A percentile compares a stretch with the other conserved stretches of the same genome.
Evolutionary conservation across 768 basidiomycete species (phyloP).

Genomic region (Cyclocybe aegerita): DNA sequence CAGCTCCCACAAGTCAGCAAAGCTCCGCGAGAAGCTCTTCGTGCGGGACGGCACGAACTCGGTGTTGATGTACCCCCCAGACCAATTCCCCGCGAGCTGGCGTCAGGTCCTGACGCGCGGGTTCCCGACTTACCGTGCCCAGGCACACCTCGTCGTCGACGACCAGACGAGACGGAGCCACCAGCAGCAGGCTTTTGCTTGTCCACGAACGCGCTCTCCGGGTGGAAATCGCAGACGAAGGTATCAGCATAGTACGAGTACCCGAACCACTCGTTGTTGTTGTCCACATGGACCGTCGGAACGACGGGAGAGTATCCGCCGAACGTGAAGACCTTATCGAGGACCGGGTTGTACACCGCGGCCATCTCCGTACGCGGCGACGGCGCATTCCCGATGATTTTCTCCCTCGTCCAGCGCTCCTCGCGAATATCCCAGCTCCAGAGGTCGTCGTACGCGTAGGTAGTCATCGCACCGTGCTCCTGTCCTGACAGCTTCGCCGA

Average conservation of each 20-base stretch:
- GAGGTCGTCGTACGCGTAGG: conserved; percentile 27
- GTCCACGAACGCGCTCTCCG: conserved; percentile 10
- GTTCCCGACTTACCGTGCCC: conserved; percentile 40
- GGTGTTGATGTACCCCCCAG: conserved; percentile 35
- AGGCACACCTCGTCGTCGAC: conserved; percentile 31
- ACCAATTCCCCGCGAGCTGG: conserved; percentile 16
- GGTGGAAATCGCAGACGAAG: conserved; percentile 27
- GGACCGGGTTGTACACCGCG: conserved; percentile 21
- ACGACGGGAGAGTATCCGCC: conserved; percentile 33
- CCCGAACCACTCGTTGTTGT: conserved; percentile 13
- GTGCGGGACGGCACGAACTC: conserved; percentile 30
- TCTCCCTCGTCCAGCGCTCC: conserved; percentile 28
- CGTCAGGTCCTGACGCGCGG: conserved; percentile 38
- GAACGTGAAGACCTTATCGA: conserved; percentile 32
- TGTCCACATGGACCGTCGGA: conserved; percentile 14
- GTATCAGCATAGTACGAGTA: conserved; percentile 40
- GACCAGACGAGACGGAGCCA: conserved; percentile 17
- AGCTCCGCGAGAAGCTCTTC: conserved; percentile 23
- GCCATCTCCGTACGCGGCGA: conserved; percentile 30
- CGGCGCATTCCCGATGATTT: conserved; percentile 28
- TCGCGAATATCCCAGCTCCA: conserved; percentile 32
- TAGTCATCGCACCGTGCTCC: conserved; percentile 16
- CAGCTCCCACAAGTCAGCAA: conserved; percentile 37
- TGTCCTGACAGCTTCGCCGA: conserved; percentile 22
- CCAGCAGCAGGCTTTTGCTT: background rate